Conservation (phyloP, 2,329 filamentous ascomycete genomes). For the Diaporthe citri region DNA sequence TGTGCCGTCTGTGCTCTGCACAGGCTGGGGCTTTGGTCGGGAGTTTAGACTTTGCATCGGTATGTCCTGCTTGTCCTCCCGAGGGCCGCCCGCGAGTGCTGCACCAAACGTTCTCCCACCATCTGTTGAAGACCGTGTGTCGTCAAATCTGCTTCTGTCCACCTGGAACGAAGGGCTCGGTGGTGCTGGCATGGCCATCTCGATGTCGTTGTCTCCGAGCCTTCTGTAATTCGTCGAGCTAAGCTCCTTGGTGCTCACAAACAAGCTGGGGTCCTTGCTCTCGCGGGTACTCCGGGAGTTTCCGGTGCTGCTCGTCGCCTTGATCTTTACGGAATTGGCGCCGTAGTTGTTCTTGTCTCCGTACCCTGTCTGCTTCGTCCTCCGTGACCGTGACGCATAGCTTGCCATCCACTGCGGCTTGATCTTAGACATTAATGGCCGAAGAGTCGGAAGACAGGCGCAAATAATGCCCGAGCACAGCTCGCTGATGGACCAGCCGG, state of each 20-base stretch:
- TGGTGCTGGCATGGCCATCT: slow-evolving; percentile 19
- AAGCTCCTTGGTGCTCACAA: slow-evolving; percentile 10
- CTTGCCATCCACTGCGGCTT: slow-evolving; percentile 40
- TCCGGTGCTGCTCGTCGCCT: slow-evolving; percentile 4
- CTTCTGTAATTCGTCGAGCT: slow-evolving; percentile 27
- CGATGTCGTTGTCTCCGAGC: slow-evolving; percentile 34
- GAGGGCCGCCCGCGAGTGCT: not conserved
- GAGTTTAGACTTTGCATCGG: slow-evolving; percentile 23
- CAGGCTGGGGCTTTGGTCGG: not conserved
- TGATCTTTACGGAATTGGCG: not conserved
- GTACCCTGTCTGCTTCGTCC: not conserved
- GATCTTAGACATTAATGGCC: slow-evolving; percentile 46
- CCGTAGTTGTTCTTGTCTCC: slow-evolving; percentile 11
- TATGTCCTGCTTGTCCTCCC: not conserved
- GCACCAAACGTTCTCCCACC: not conserved
- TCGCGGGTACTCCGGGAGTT: slow-evolving; percentile 1
- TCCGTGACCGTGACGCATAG: slow-evolving; percentile 13
- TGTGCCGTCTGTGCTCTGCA: not conserved
- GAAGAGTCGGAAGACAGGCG: slow-evolving; percentile 52
- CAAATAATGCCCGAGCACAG: slow-evolving; percentile 52
- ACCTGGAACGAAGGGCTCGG: slow-evolving; percentile 3
- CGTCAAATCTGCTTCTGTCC: not conserved
- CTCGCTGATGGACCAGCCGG: slow-evolving; percentile 53
- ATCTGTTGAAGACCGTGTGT: slow-evolving; percentile 2
- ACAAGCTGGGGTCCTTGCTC: slow-evolving; percentile 19